A percentile compares a stretch with the other conserved stretches of the same genome.
Evolutionary conservation across 208 protist species (phyloP).

Genomic region (Wallacemonas rigidus): DNA sequence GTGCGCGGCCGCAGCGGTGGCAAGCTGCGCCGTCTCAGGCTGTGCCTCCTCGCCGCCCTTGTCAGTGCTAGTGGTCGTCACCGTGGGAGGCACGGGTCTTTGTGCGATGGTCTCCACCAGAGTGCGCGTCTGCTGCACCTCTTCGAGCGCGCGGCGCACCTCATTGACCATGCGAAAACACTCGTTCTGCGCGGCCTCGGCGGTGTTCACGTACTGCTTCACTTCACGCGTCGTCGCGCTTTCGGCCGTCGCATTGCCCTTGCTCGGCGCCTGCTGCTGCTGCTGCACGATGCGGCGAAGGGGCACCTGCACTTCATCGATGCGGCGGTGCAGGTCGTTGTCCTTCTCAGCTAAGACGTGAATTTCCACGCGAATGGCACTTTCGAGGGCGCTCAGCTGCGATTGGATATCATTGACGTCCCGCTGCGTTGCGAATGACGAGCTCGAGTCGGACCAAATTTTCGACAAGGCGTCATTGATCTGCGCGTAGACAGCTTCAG

Average conservation of each 20-base stretch:
- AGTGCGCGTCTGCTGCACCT: neutral
- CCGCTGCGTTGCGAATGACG: slow-evolving; percentile 54
- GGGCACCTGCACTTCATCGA: slow-evolving; percentile 32
- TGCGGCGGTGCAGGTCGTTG: slow-evolving; percentile 35
- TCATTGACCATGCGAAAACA: slow-evolving; percentile 26
- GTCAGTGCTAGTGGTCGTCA: neutral
- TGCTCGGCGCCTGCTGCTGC: too few relatives aligned
- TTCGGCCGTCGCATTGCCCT: too few relatives aligned
- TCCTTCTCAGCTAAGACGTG: slow-evolving; percentile 57
- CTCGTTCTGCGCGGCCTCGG: slow-evolving; percentile 33
- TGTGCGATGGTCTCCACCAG: neutral
- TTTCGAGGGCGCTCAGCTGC: slow-evolving; percentile 65
- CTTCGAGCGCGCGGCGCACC: slow-evolving; percentile 15
- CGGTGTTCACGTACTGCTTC: slow-evolving; percentile 18
- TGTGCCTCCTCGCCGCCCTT: slow-evolving; percentile 13
- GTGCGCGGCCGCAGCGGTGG: neutral
- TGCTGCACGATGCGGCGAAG: slow-evolving; percentile 16
- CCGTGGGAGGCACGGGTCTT: neutral
- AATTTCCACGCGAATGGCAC: slow-evolving; percentile 73
- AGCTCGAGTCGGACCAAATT: slow-evolving; percentile 66
- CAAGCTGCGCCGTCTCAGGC: neutral
- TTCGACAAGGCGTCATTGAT: slow-evolving; percentile 66
- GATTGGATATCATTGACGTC: slow-evolving; percentile 52
- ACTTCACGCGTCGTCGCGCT: neutral
- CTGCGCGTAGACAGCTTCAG: slow-evolving; percentile 53